Evolutionary conservation across 768 basidiomycete species (phyloP).

Genomic region (Mycena capillaripes): DNA sequence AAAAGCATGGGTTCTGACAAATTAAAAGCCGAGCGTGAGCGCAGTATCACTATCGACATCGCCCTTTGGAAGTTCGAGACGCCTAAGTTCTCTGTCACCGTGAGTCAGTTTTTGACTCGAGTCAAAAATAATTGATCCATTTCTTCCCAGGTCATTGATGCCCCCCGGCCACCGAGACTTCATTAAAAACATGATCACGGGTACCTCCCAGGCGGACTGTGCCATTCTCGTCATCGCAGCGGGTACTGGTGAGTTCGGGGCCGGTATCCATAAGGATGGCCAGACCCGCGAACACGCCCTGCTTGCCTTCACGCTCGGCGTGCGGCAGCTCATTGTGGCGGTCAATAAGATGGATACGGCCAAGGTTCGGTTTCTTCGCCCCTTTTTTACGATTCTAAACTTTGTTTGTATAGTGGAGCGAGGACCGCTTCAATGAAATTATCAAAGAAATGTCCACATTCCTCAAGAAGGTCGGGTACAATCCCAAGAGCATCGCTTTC

Average conservation of each 20-base stretch:
- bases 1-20: constrained; percentile 99
- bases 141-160: constrained; percentile 94
- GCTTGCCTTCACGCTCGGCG: constrained; percentile 99
- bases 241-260: constrained; percentile 99
- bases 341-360: constrained; percentile 99
- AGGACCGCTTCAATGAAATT: constrained; percentile 99
- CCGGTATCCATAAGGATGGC: constrained; percentile 99
- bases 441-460: constrained; percentile 97
- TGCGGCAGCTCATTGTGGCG: constrained; percentile 99
- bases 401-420: constrained; percentile 92
- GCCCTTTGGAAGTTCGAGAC: constrained; percentile 99
- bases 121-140: constrained; percentile 24
- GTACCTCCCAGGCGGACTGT: constrained; percentile 99
- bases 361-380: constrained; percentile 70
- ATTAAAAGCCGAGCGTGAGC: constrained; percentile 99
- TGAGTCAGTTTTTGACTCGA: constrained; percentile 57
- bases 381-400: not conserved
- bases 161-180: constrained; percentile 99
- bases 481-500: constrained; percentile 98
- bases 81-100: constrained; percentile 94
- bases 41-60: constrained; percentile 99
- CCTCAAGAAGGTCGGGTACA: constrained; percentile 99
- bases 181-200: constrained; percentile 99
- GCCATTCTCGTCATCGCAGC: constrained; percentile 99
- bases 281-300: constrained; percentile 99